Conservation (phyloP, 257 asterid genomes). For the Gynochthodes officinalis region DNA sequence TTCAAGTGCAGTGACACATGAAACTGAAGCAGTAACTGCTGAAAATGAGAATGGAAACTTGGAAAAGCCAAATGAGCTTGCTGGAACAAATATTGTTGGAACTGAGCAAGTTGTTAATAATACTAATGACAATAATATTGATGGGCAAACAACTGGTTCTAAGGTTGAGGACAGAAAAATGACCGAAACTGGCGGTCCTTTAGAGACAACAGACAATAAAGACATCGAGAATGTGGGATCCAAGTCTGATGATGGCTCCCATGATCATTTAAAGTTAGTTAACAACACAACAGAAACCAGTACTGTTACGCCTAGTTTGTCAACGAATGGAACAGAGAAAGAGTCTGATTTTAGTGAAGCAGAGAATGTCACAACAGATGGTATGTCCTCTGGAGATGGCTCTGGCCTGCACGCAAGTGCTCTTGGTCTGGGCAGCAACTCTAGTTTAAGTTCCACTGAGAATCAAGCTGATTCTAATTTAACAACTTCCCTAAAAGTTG, state of each 20-base stretch:
- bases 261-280: slow-evolving; percentile 22
- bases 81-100: slow-evolving; percentile 25
- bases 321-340: slow-evolving; percentile 35
- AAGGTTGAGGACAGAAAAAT: slow-evolving; percentile 35
- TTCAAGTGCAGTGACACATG: slow-evolving; percentile 92
- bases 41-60: slow-evolving; percentile 37
- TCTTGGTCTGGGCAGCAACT: slow-evolving; percentile 23
- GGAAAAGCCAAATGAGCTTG: slow-evolving; percentile 33
- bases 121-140: slow-evolving; percentile 21
- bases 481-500: slow-evolving; percentile 25
- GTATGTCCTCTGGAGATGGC: slow-evolving; percentile 22
- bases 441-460: slow-evolving; percentile 20
- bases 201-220: slow-evolving; percentile 27
- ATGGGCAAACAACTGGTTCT: slow-evolving; percentile 26
- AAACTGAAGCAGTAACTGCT: slow-evolving; percentile 23
- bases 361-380: slow-evolving; percentile 24
- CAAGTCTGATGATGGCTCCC: slow-evolving; percentile 13
- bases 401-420: slow-evolving; percentile 18
- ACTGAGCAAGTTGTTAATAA: slow-evolving; percentile 24
- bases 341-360: slow-evolving; percentile 20
- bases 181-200: slow-evolving; percentile 25
- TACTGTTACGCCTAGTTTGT: slow-evolving; percentile 21
- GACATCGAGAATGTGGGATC: slow-evolving; percentile 27
- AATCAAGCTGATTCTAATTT: slow-evolving; percentile 25
- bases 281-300: slow-evolving; percentile 30